Evolutionary conservation across 495 filamentous ascomycete species (phyloP).

Genomic region (Hypoxylon lienhwacheense): DNA sequence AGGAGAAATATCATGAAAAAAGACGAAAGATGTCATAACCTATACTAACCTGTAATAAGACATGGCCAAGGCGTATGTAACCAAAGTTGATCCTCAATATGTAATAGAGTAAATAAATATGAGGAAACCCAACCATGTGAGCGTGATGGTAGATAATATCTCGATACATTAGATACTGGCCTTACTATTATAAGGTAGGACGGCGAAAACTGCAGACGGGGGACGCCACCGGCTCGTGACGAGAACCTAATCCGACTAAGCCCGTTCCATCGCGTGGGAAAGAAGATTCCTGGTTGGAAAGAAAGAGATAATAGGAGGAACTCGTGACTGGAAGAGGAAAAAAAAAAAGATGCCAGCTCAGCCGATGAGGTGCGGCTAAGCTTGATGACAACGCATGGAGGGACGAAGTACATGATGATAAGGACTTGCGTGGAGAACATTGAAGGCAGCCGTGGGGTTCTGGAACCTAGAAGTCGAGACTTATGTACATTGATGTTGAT

Average conservation of each 20-base stretch:
- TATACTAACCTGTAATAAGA: no score
- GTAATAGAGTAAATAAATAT: no score
- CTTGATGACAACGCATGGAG: constrained; percentile 26
- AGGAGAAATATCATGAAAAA: no score
- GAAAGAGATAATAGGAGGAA: no score
- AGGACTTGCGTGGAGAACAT: constrained; percentile 18
- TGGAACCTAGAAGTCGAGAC: constrained; percentile 11
- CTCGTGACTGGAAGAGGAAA: constrained; percentile 36
- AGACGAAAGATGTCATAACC: no score
- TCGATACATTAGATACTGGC: no score
- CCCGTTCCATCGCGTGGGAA: constrained; percentile 12
- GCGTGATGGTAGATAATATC: constrained; percentile 6
- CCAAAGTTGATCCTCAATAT: no score
- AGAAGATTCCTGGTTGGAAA: constrained; percentile 10
- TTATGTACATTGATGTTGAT: no score
- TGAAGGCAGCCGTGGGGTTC: constrained; percentile 18
- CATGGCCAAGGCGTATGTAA: no score
- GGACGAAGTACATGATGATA: constrained; percentile 31
- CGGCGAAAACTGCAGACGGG: constrained; percentile 8
- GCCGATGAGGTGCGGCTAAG: constrained; percentile 22
- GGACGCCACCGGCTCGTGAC: constrained; percentile 11
- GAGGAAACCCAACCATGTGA: constrained; percentile 14
- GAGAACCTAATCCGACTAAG: constrained; percentile 9
- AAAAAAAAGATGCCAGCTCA: constrained; percentile 35
- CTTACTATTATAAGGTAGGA: no score